Percentiles rank a stretch among this genome's conserved stretches.
phyloP scores from a whole-genome alignment of 108 stramenopile genomes.

The Skeletonema costatum region DNA sequence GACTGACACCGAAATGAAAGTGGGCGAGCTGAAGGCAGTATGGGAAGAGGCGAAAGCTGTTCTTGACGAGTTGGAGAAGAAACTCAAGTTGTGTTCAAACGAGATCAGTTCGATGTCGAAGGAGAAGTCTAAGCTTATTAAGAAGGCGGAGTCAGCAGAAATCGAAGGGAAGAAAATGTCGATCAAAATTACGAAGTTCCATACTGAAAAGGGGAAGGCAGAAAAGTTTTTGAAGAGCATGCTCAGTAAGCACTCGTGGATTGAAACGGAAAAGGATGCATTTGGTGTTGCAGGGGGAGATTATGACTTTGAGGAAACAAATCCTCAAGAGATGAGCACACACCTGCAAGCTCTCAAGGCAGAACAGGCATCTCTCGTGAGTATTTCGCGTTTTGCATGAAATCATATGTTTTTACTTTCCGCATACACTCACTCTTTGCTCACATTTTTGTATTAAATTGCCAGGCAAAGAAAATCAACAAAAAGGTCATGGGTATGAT shows the following conservation, averaged over 20 bases:
- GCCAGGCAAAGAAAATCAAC: slow-evolving; percentile 94
- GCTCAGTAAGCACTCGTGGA: slow-evolving; percentile 91
- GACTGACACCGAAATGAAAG: slow-evolving; percentile 64
- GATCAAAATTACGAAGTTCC: slow-evolving; percentile 63
- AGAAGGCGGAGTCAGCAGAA: slow-evolving; percentile 72
- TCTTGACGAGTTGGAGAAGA: slow-evolving; percentile 70
- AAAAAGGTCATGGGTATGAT: slow-evolving; percentile 99
- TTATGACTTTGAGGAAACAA: slow-evolving; percentile 90
- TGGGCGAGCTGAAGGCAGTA: slow-evolving; percentile 75
- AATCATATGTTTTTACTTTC: neutral
- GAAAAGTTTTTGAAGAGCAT: slow-evolving; percentile 74
- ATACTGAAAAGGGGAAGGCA: slow-evolving; percentile 75
- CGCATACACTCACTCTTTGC: neutral
- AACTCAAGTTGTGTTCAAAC: slow-evolving; percentile 74
- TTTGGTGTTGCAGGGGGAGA: slow-evolving; percentile 96
- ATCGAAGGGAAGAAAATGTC: slow-evolving; percentile 91
- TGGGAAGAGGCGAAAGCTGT: slow-evolving; percentile 78
- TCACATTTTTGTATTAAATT: neutral
- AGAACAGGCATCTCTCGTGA: slow-evolving; percentile 84
- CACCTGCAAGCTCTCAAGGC: slow-evolving; percentile 74
- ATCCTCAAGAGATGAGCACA: slow-evolving; percentile 68
- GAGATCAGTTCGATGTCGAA: slow-evolving; percentile 67
- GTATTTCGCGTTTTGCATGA: slow-evolving; percentile 5
- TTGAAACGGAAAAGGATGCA: slow-evolving; percentile 88
- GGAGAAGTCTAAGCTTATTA: slow-evolving; percentile 54